These are phyloP conservation scores for Phaeosphaeriaceae sp. DNA, from an alignment of 2,329 filamentous ascomycete genomes.

Conservation along the genomic window DNA sequence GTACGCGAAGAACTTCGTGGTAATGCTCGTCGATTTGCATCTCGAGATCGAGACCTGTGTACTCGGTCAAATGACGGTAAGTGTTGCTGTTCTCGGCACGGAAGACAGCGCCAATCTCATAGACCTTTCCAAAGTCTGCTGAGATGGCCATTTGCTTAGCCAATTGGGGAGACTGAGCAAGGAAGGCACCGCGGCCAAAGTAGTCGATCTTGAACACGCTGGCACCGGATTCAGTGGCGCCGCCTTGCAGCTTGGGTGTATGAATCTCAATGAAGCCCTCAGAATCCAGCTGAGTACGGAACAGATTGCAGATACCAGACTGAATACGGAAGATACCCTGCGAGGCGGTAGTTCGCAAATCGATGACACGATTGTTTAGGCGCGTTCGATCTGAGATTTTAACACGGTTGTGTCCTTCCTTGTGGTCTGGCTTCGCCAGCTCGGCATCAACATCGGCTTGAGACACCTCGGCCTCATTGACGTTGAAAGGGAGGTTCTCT, in stretches of 20 bases:
- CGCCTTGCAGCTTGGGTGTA: conserved; percentile 88
- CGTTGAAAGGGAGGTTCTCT: conserved; percentile 72
- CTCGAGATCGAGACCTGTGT: conserved; percentile 90
- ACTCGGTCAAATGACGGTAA: conserved; percentile 91
- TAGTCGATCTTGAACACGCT: conserved; percentile 93
- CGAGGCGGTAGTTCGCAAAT: conserved; percentile 83
- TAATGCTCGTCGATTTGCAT: conserved; percentile 92
- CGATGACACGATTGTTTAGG: conserved; percentile 79
- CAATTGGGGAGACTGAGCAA: conserved; percentile 90
- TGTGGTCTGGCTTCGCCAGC: conserved; percentile 59
- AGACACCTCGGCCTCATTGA: conserved; percentile 73
- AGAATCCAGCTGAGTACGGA: conserved; percentile 77
- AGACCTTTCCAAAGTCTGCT: conserved; percentile 87
- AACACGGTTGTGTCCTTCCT: conserved; percentile 64
- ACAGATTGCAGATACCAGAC: conserved; percentile 79
- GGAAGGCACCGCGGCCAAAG: conserved; percentile 84
- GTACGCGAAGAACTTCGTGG: conserved; percentile 82
- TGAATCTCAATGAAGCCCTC: conserved; percentile 91
- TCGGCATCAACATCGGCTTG: conserved; percentile 63
- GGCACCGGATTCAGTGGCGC: conserved; percentile 88
- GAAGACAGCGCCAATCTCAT: conserved; percentile 90
- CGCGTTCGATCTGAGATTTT: conserved; percentile 77
- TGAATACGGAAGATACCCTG: conserved; percentile 90
- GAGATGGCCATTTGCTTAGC: conserved; percentile 94
- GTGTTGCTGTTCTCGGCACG: conserved; percentile 96